phyloP scores from a whole-genome alignment of 441 rosid genomes.

The Populus hybrid region DNA sequence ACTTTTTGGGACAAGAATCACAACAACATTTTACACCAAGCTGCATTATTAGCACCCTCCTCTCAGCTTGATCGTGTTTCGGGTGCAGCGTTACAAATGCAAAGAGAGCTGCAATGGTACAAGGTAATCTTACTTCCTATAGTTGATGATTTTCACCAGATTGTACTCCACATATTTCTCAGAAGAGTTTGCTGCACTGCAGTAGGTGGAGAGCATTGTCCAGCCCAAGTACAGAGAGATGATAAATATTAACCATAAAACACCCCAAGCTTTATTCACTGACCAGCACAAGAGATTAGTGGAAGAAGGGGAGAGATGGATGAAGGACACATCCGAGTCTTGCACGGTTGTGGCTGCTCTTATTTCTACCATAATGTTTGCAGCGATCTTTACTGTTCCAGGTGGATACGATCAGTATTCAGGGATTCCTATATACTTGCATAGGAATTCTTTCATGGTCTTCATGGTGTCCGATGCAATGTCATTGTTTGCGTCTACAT shows the following conservation, averaged over 20 bases:
- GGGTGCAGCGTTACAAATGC: slow-evolving; percentile 49
- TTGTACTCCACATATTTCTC: background rate
- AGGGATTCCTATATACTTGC: slow-evolving; percentile 38
- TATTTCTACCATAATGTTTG: slow-evolving; percentile 68
- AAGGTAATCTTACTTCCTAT: slow-evolving; percentile 32
- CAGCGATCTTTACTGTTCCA: slow-evolving; percentile 62
- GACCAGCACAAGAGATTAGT: slow-evolving; percentile 52
- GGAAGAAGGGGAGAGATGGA: slow-evolving; percentile 69
- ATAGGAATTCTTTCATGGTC: slow-evolving; percentile 29
- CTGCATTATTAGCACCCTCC: slow-evolving; percentile 52
- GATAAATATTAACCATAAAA: slow-evolving; percentile 32
- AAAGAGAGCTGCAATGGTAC: slow-evolving; percentile 45
- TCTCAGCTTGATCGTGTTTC: slow-evolving; percentile 57
- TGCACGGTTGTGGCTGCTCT: slow-evolving; percentile 73
- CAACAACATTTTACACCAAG: slow-evolving; percentile 70
- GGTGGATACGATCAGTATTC: slow-evolving; percentile 33
- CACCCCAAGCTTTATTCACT: slow-evolving; percentile 49
- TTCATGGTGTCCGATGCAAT: slow-evolving; percentile 58
- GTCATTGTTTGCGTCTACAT: slow-evolving; percentile 61
- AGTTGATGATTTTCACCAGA: too few relatives aligned
- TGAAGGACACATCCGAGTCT: slow-evolving; percentile 62
- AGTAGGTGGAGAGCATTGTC: slow-evolving; percentile 71
- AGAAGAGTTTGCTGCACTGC: background rate
- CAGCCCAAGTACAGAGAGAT: slow-evolving; percentile 60
- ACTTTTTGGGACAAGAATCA: slow-evolving; percentile 33